Evolutionary conservation across 495 filamentous ascomycete genomes (phyloP).

Genomic region (Penicillium odoratum): DNA sequence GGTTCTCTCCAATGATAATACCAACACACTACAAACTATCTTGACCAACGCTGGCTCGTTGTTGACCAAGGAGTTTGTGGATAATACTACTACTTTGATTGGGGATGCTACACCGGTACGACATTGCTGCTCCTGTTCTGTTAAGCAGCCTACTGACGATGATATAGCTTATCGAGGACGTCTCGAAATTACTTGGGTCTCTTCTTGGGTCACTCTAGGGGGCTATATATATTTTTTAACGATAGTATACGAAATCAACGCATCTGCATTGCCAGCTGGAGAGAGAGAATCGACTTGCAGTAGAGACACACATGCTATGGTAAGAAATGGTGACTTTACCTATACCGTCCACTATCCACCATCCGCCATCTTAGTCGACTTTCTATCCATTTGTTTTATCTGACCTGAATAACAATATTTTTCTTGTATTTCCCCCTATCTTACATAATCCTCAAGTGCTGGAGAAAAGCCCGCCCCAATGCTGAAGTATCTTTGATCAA

Average conservation of each 20-base stretch:
- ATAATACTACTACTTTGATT: slow-evolving; percentile 51
- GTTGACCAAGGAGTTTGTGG: slow-evolving; percentile 36
- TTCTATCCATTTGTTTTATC: too few species aligned
- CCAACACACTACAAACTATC: slow-evolving; percentile 33
- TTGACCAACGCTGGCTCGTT: slow-evolving; percentile 35
- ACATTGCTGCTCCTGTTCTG: background rate
- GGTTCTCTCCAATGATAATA: slow-evolving; percentile 31
- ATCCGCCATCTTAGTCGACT: too few species aligned
- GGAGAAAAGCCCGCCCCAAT: background rate
- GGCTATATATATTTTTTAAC: background rate
- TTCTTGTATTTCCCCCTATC: too few species aligned
- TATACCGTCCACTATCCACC: too few species aligned
- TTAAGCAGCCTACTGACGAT: background rate
- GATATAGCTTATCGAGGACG: slow-evolving; percentile 31
- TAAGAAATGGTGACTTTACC: too few species aligned
- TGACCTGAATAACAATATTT: too few species aligned
- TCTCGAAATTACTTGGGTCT: slow-evolving; percentile 36
- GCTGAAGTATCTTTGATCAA: background rate
- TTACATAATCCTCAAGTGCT: background rate
- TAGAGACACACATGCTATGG: too few species aligned
- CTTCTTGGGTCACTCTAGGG: slow-evolving; percentile 27
- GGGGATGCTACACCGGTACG: slow-evolving; percentile 54
- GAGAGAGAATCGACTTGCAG: too few species aligned
- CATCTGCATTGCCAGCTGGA: background rate
- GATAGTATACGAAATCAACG: slow-evolving; percentile 11